These are phyloP conservation scores for Thielaviopsis punctulata DNA, from an alignment of 2,329 filamentous ascomycete genomes.

Conservation along the genomic window DNA sequence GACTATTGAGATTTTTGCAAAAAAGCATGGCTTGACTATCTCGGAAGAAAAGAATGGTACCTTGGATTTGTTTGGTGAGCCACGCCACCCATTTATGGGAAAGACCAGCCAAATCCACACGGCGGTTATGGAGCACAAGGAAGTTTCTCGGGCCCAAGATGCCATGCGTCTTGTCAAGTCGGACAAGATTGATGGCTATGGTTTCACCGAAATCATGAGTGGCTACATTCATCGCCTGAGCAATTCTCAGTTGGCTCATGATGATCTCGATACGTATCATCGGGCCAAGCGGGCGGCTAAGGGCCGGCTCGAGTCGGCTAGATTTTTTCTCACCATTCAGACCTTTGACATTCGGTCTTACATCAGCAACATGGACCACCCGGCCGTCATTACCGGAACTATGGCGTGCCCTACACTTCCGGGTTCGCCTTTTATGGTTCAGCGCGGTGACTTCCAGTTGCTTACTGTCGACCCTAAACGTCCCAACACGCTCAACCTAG, in stretches of 20 bases:
- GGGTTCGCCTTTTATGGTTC: constrained; percentile 43
- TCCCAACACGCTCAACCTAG: constrained; percentile 40
- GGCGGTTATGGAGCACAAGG: constrained; percentile 20
- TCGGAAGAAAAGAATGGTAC: constrained; percentile 28
- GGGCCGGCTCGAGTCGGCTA: constrained; percentile 35
- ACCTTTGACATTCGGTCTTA: constrained; percentile 33
- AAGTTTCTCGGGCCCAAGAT: constrained; percentile 20
- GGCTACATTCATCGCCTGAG: constrained; percentile 38
- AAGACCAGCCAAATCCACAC: constrained; percentile 6
- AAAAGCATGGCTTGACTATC: constrained; percentile 25
- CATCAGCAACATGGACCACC: constrained; percentile 30
- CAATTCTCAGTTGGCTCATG: constrained; percentile 21
- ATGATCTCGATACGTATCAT: constrained; percentile 34
- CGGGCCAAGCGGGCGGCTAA: constrained; percentile 34
- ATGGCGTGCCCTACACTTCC: constrained; percentile 37
- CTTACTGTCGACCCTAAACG: constrained; percentile 35
- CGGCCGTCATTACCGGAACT: constrained; percentile 38
- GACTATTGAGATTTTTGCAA: constrained; percentile 34
- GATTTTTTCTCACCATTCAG: constrained; percentile 42
- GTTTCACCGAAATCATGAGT: constrained; percentile 48
- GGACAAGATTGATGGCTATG: constrained; percentile 31
- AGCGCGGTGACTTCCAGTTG: constrained; percentile 37
- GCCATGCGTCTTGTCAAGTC: constrained; percentile 26
- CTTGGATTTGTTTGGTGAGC: constrained; percentile 38
- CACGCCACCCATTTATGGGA: constrained; percentile 21